phyloP scores from a whole-genome alignment of 2,329 filamentous ascomycete genomes.

The Onygenales sp. region DNA sequence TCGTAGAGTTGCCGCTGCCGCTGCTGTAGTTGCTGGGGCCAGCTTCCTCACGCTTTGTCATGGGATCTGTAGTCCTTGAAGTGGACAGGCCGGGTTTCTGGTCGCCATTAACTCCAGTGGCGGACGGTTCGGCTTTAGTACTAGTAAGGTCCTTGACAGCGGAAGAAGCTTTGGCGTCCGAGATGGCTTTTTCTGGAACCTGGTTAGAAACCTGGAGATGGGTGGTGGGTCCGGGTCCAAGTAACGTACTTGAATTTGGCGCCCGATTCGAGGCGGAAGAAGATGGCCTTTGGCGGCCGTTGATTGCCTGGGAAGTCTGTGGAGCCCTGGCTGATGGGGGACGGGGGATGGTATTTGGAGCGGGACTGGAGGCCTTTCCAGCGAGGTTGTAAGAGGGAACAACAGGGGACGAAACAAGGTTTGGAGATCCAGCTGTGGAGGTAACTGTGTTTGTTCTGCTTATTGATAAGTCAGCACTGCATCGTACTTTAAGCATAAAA shows the following conservation, averaged over 20 bases:
- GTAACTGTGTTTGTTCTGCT: conserved; percentile 38
- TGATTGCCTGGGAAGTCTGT: conserved; percentile 58
- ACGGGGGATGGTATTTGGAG: conserved; percentile 46
- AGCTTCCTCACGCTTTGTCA: conserved; percentile 27
- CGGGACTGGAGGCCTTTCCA: conserved; percentile 54
- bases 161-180: conserved; percentile 41
- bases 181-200: conserved; percentile 22
- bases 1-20: conserved; percentile 8
- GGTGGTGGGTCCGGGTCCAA: conserved; percentile 21
- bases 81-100: conserved; percentile 13
- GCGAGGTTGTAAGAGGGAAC: conserved; percentile 52
- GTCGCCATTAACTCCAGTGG: conserved; percentile 18
- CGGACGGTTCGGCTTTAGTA: conserved; percentile 23
- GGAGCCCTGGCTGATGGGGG: conserved; percentile 62
- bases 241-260: conserved; percentile 42
- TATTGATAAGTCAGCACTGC: conserved; percentile 6
- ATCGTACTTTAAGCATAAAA: background rate
- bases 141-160: conserved; percentile 44
- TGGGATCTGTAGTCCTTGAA: conserved; percentile 10
- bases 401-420: conserved; percentile 66
- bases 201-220: conserved; percentile 19
- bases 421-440: conserved; percentile 53
- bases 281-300: conserved; percentile 47
- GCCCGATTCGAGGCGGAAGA: conserved; percentile 53
- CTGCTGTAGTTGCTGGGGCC: conserved; percentile 15